Conservation (phyloP, 169 alveolate genomes). For the Ichthyophthirius multifiliis region DNA sequence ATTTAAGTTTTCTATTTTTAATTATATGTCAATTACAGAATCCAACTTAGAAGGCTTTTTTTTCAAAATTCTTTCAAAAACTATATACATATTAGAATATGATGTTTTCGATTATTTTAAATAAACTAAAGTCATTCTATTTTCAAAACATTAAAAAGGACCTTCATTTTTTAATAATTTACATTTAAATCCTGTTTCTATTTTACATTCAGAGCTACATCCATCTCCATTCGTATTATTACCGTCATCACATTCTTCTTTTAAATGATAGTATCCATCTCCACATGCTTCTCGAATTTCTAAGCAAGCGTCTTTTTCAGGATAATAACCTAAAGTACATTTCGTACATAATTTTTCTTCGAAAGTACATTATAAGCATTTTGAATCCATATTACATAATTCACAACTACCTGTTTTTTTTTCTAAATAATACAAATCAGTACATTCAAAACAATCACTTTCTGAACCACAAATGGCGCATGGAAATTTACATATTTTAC, state of each 20-base stretch:
- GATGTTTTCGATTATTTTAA: background rate
- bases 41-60: background rate
- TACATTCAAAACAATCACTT: background rate
- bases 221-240: slow-evolving; percentile 56
- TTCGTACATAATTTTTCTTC: background rate
- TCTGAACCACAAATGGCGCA: background rate
- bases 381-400: background rate
- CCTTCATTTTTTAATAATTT: background rate
- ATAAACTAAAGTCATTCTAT: background rate
- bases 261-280: slow-evolving; percentile 36
- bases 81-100: background rate
- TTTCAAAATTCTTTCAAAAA: background rate
- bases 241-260: slow-evolving; percentile 58
- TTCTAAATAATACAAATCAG: background rate
- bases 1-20: background rate
- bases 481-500: background rate
- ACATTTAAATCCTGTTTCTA: slow-evolving; percentile 41
- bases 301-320: background rate
- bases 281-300: slow-evolving; percentile 24
- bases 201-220: slow-evolving; percentile 42
- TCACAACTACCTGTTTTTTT: background rate
- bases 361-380: background rate
- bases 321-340: background rate
- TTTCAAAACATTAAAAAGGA: background rate
- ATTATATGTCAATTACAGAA: background rate